Conservation (phyloP, 2,329 filamentous ascomycete genomes). For the Hypoxylon sp. region DNA sequence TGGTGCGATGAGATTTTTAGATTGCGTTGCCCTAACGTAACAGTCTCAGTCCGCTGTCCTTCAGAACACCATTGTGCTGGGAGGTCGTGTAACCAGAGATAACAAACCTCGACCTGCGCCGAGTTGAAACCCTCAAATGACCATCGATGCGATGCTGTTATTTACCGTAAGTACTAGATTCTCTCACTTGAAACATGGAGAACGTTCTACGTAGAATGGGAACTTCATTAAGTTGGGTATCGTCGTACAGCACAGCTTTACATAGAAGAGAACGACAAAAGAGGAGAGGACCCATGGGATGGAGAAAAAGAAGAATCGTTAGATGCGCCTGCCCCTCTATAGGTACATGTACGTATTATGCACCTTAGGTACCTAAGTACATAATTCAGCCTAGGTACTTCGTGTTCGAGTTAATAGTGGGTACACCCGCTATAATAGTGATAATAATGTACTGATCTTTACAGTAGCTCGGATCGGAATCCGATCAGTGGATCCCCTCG, state of each 20-base stretch:
- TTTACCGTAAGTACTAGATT: too few relatives aligned
- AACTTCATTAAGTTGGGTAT: too few relatives aligned
- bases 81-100: slow-evolving; percentile 17
- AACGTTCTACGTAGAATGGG: too few relatives aligned
- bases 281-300: too few relatives aligned
- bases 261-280: too few relatives aligned
- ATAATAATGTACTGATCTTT: too few relatives aligned
- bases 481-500: slow-evolving; percentile 18
- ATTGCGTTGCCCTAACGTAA: slow-evolving; percentile 29
- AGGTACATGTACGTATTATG: too few relatives aligned
- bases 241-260: too few relatives aligned
- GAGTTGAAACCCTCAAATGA: background rate
- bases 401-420: slow-evolving; percentile 8
- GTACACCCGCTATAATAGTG: slow-evolving; percentile 15
- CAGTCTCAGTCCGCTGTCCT: slow-evolving; percentile 13
- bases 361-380: too few relatives aligned
- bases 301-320: too few relatives aligned
- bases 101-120: slow-evolving; percentile 12
- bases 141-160: background rate
- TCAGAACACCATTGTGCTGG: slow-evolving; percentile 4
- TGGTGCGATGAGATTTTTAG: slow-evolving; percentile 10
- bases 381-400: background rate
- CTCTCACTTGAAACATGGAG: too few relatives aligned
- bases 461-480: background rate
- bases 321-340: too few relatives aligned